These are phyloP conservation scores for Stephania cephalantha DNA, from an alignment of 164 flowering plant genomes.

Conservation along the genomic window DNA sequence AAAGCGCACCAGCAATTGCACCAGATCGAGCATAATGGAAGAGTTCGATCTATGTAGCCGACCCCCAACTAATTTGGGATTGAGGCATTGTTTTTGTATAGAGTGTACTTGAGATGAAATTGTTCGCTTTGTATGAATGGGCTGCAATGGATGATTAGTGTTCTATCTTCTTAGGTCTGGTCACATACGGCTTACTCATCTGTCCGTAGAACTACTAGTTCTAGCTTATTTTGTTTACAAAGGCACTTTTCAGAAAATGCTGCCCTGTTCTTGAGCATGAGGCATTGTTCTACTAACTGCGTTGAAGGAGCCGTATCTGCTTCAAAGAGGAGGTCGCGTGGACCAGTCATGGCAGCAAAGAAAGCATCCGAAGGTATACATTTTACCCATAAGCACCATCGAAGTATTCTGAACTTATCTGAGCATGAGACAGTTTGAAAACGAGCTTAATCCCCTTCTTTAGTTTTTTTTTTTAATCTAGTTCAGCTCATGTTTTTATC, in stretches of 20 bases:
- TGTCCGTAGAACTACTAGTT: constrained; percentile 34
- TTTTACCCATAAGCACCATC: not conserved
- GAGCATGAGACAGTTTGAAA: not conserved
- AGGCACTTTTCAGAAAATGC: constrained; percentile 28
- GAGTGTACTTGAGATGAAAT: not conserved
- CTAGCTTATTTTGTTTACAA: constrained; percentile 27
- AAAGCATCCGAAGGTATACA: constrained; percentile 59
- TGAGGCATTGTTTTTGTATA: not conserved
- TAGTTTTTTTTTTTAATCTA: not conserved
- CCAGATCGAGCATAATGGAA: too few relatives aligned
- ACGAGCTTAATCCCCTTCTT: not conserved
- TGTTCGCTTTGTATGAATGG: not conserved
- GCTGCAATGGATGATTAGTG: constrained; percentile 1
- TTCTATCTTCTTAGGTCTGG: constrained; percentile 42
- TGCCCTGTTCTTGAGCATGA: constrained; percentile 25
- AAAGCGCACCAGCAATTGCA: too few relatives aligned
- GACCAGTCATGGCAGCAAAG: constrained; percentile 85
- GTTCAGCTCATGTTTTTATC: not conserved
- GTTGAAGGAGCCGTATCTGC: constrained; percentile 26
- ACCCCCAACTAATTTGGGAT: too few relatives aligned
- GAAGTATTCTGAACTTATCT: not conserved
- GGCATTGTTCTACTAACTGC: constrained; percentile 29
- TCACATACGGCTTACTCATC: constrained; percentile 42
- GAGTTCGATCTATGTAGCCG: too few relatives aligned
- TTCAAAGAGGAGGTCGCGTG: constrained; percentile 69